Evolutionary conservation across 2,329 filamentous ascomycete genomes (phyloP).

Genomic region (Cercospora sp.): DNA sequence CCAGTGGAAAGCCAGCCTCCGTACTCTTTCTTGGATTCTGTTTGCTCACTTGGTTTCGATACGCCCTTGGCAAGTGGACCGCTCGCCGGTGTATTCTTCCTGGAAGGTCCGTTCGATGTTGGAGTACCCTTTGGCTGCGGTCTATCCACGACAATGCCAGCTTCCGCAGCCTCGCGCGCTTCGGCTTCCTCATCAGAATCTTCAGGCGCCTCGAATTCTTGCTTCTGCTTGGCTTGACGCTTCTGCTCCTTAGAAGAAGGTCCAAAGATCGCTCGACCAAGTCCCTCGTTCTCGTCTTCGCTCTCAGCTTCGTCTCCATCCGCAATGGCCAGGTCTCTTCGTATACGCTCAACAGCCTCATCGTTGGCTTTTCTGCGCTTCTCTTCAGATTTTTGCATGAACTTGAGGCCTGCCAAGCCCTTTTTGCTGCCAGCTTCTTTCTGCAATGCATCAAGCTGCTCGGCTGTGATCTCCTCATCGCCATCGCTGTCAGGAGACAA

Average conservation of each 20-base stretch:
- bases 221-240: slow-evolving; percentile 42
- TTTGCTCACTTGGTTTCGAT: slow-evolving; percentile 13
- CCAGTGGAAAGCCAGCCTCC: slow-evolving; percentile 30
- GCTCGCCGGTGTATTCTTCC: slow-evolving; percentile 32
- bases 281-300: slow-evolving; percentile 54
- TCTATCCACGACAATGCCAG: slow-evolving; percentile 42
- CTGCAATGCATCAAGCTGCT: slow-evolving; percentile 48
- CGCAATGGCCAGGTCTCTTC: slow-evolving; percentile 66
- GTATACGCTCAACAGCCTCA: slow-evolving; percentile 59
- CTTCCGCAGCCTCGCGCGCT: slow-evolving; percentile 31
- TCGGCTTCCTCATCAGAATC: slow-evolving; percentile 50
- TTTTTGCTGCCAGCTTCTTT: slow-evolving; percentile 51
- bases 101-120: slow-evolving; percentile 28
- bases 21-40: slow-evolving; percentile 12
- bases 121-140: slow-evolving; percentile 22
- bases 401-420: slow-evolving; percentile 76
- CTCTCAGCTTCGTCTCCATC: slow-evolving; percentile 61
- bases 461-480: slow-evolving; percentile 58
- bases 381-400: slow-evolving; percentile 89
- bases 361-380: slow-evolving; percentile 78
- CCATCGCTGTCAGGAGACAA: slow-evolving; percentile 55
- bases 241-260: slow-evolving; percentile 44
- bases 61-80: slow-evolving; percentile 31
- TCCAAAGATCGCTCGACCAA: slow-evolving; percentile 72
- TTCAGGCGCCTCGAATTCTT: slow-evolving; percentile 63